Conservation (phyloP, 2,329 filamentous ascomycete genomes). For the Neocatenulostroma microsporum region DNA sequence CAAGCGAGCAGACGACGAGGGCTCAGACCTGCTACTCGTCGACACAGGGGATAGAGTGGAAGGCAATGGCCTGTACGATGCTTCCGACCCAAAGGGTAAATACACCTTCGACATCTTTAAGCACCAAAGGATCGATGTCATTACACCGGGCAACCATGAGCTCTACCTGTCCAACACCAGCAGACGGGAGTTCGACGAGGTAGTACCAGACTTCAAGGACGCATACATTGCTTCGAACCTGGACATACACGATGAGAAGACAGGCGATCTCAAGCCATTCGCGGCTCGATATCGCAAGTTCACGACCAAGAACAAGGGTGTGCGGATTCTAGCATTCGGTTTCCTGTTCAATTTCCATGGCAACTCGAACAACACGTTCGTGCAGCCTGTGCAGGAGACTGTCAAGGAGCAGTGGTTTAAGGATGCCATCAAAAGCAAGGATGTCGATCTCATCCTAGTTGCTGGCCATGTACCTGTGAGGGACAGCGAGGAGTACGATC, state of each 20-base stretch:
- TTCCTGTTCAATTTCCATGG: slow-evolving; percentile 91
- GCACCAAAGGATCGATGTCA: slow-evolving; percentile 72
- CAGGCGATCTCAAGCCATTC: slow-evolving; percentile 64
- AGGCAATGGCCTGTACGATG: slow-evolving; percentile 90
- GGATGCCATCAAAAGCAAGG: slow-evolving; percentile 66
- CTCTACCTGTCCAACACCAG: slow-evolving; percentile 76
- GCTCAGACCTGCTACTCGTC: slow-evolving; percentile 80
- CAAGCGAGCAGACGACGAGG: slow-evolving; percentile 66
- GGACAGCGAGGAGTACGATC: slow-evolving; percentile 64
- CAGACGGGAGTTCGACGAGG: slow-evolving; percentile 67
- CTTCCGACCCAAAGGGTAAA: slow-evolving; percentile 74
- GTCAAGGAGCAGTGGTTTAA: slow-evolving; percentile 86
- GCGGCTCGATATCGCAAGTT: slow-evolving; percentile 82
- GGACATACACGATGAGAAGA: slow-evolving; percentile 70
- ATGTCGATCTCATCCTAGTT: slow-evolving; percentile 80
- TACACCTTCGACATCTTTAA: slow-evolving; percentile 84
- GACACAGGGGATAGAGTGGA: slow-evolving; percentile 93
- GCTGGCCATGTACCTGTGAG: slow-evolving; percentile 77
- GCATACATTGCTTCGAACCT: slow-evolving; percentile 87
- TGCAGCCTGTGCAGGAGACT: slow-evolving; percentile 70
- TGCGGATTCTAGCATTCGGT: slow-evolving; percentile 79
- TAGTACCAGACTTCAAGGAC: slow-evolving; percentile 72
- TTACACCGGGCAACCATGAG: slow-evolving; percentile 91
- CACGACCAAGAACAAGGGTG: slow-evolving; percentile 78
- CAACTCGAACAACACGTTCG: slow-evolving; percentile 84